Evolutionary conservation across 2,329 filamentous ascomycete genomes (phyloP), one percentile per base, ranked within the genome.

Genomic region (Microdochium bolleyi): DNA sequence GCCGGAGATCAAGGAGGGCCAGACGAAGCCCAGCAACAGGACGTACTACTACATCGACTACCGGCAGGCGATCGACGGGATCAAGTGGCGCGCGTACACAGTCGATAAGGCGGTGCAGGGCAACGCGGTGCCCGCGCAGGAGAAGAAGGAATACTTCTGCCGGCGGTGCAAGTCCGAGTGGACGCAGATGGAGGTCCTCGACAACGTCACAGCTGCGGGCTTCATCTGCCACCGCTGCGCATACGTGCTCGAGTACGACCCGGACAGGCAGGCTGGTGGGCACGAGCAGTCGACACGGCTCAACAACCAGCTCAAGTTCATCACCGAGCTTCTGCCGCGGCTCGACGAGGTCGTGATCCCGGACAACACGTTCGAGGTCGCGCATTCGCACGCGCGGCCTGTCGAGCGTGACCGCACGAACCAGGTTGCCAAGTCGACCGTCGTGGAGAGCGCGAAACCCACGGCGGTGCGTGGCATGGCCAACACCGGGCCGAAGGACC

Each of bases 11-110:
- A 85, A 86, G 59, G 88, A 92, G 64, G 89, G 89, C 51, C 88
- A 91, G 55, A 86, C 88, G 54, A 85, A 91, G 51, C 87, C 89
- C 4, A 85, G 88, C 59, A 91, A 87, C 65, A 83, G 89, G 62
- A 95, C 92, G 57, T 99, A 96, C 78, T 99, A 95, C 74, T 99
- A 89, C 71, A 92, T 99, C 67, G 92, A 96, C 67, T 95, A 95
- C 64, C 89, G 94, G 55, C 88, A 89, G 54, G 90, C 92, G 34
- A 90, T 99, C 64, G 94, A 99, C 71, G 90, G 89, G 49, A 95
- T 96, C 72, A 99, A 99, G 70, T 99, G 88, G 80, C 87, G 89
- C 57, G 84, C 96, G 51, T 92, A 92, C 65, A 87, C 86, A 53
- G 83, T 97, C 60, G 91, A 92, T 60, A 92, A 92, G 67, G 84